These are phyloP conservation scores for Cupressus sempervirens DNA, from an alignment of 75 land plant species.

Conservation along the genomic window DNA sequence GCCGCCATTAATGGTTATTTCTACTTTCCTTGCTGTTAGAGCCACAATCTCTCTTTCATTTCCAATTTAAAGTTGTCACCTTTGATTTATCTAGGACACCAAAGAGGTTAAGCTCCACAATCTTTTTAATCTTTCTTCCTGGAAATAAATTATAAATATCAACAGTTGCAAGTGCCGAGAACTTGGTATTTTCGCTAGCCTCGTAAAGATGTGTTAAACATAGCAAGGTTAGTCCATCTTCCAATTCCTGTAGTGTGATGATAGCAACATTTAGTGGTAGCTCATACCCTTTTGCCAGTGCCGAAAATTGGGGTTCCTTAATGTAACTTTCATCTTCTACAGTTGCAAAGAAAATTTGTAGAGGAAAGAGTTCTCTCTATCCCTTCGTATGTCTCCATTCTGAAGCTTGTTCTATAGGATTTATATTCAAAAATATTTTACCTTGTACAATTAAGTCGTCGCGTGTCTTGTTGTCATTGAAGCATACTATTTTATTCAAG, in stretches of 20 bases:
- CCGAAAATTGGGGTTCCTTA: constrained; percentile 22
- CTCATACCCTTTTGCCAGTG: constrained; percentile 28
- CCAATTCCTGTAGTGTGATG: constrained; percentile 38
- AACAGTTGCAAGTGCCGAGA: not conserved
- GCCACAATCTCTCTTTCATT: constrained; percentile 13
- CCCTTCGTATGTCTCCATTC: constrained; percentile 41
- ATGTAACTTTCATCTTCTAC: constrained; percentile 19
- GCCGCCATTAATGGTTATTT: too few relatives aligned
- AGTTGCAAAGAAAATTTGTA: constrained; percentile 33
- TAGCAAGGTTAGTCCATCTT: not conserved
- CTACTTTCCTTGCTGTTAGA: too few relatives aligned
- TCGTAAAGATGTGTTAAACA: constrained; percentile 13
- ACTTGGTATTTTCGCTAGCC: not conserved
- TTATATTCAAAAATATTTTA: constrained; percentile 17
- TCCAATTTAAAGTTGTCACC: not conserved
- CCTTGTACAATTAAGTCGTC: constrained; percentile 16
- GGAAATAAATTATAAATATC: constrained; percentile 8
- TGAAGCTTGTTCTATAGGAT: constrained; percentile 21
- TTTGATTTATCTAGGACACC: not conserved
- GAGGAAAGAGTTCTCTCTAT: constrained; percentile 27
- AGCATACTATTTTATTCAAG: too few relatives aligned
- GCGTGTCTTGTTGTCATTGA: too few relatives aligned
- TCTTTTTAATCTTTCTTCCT: constrained; percentile 7
- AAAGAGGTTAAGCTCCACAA: not conserved
- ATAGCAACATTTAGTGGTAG: constrained; percentile 49